A percentile compares a stretch with the other conserved stretches of the same genome.
Evolutionary conservation across 208 protist genomes (phyloP).

Genomic region (Angomonas ambiguus): DNA sequence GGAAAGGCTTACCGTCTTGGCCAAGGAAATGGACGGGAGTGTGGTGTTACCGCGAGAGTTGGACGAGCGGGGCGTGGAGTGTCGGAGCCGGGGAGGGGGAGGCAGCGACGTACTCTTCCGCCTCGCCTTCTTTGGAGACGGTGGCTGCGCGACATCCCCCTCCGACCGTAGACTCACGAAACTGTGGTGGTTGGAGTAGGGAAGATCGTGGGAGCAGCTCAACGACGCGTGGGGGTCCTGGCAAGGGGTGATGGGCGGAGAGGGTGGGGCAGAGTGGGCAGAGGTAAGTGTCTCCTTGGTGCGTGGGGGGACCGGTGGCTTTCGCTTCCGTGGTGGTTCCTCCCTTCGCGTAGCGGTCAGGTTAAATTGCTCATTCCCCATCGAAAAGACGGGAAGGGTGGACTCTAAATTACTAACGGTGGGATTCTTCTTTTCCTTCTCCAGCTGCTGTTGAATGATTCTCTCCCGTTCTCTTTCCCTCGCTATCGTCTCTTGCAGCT

Average conservation of each 20-base stretch:
- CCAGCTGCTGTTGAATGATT: slow-evolving; percentile 16
- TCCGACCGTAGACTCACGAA: neutral
- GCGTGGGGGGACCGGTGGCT: neutral
- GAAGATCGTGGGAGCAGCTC: neutral
- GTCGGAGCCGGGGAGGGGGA: neutral
- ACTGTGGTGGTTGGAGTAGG: neutral
- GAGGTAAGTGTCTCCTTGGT: neutral
- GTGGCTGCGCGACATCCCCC: neutral
- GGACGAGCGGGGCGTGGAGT: slow-evolving; percentile 1
- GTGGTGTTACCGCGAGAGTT: neutral
- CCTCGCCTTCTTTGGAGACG: neutral
- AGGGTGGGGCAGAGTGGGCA: neutral
- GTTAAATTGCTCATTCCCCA: neutral
- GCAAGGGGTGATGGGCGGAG: no score
- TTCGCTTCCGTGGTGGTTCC: neutral
- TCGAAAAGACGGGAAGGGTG: slow-evolving; percentile 5
- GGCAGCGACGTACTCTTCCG: neutral
- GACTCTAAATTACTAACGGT: neutral
- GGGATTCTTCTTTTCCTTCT: slow-evolving; percentile 17
- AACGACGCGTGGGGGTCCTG: neutral
- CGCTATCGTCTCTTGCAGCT: slow-evolving; percentile 16
- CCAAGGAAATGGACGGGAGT: slow-evolving; percentile 5
- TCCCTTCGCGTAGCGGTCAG: neutral
- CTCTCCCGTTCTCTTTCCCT: slow-evolving; percentile 12
- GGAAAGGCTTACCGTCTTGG: slow-evolving; percentile 9